phyloP scores from a whole-genome alignment of 2,329 filamentous ascomycete genomes.

The Arthrobotrys conoides region DNA sequence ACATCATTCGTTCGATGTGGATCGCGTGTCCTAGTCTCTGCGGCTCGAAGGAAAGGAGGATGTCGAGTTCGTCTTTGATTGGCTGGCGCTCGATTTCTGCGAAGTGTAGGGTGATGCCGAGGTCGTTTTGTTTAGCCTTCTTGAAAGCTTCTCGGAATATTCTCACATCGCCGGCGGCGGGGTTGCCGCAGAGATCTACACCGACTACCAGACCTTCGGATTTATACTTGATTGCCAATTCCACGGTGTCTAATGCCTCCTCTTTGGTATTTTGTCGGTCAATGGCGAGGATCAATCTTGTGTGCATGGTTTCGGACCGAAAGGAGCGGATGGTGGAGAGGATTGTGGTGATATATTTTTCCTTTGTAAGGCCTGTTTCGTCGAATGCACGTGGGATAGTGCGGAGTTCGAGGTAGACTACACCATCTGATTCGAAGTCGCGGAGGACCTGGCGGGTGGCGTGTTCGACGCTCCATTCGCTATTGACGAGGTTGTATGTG shows the following conservation, averaged over 20 bases:
- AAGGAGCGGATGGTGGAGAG: conserved; percentile 75
- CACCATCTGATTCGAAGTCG: conserved; percentile 79
- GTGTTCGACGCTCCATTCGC: conserved; percentile 73
- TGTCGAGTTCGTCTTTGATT: conserved; percentile 74
- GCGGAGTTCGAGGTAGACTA: conserved; percentile 83
- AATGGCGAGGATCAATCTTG: conserved; percentile 79
- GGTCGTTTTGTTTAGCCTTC: conserved; percentile 71
- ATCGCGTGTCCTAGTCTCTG: conserved; percentile 84
- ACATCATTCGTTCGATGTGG: conserved; percentile 67
- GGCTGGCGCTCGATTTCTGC: conserved; percentile 77
- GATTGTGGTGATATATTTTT: conserved; percentile 77
- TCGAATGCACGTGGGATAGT: conserved; percentile 80
- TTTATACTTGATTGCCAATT: conserved; percentile 73
- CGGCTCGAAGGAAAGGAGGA: conserved; percentile 77
- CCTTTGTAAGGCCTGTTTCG: conserved; percentile 72
- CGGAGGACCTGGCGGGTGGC: conserved; percentile 77
- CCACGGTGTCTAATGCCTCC: conserved; percentile 76
- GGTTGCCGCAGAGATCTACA: conserved; percentile 84
- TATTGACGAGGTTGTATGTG: conserved; percentile 81
- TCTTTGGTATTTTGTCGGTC: conserved; percentile 76
- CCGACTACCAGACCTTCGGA: conserved; percentile 75
- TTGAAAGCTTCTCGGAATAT: conserved; percentile 75
- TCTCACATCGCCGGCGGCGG: conserved; percentile 73
- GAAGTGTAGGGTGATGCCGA: conserved; percentile 82
- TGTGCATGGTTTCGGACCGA: conserved; percentile 71